Conservation (phyloP, 192 early-diverging fungal species). For the Podila verticillata region DNA sequence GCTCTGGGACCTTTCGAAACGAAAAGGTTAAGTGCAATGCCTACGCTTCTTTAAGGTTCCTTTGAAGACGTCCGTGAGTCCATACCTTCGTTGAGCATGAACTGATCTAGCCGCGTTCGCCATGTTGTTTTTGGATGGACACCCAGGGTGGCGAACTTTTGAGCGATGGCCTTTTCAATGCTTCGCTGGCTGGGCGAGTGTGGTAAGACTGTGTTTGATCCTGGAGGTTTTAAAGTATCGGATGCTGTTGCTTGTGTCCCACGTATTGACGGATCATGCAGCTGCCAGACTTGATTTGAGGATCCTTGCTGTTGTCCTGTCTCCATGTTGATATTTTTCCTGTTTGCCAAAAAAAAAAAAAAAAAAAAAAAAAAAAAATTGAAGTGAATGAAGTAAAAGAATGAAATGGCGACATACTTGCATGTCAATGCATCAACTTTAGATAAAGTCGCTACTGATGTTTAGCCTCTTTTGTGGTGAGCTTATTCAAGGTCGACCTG, state of each 20-base stretch:
- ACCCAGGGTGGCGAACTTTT: conserved; percentile 40
- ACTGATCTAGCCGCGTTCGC: conserved; percentile 15
- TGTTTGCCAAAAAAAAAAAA: too few species aligned
- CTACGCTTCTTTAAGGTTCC: too few species aligned
- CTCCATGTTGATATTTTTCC: neutral
- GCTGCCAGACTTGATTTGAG: neutral
- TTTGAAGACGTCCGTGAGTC: neutral
- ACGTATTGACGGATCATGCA: neutral
- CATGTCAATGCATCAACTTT: too few species aligned
- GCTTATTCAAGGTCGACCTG: too few species aligned
- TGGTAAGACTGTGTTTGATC: neutral
- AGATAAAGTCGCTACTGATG: too few species aligned
- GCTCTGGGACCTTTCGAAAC: conserved; percentile 15
- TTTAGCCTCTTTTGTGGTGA: too few species aligned
- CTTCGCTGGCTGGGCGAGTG: conserved; percentile 32
- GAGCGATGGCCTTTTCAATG: conserved; percentile 45
- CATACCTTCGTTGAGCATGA: conserved; percentile 28
- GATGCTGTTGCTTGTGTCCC: too few species aligned
- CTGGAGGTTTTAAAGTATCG: neutral
- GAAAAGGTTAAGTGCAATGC: neutral
- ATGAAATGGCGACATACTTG: too few species aligned
- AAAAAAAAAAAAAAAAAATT: too few species aligned
- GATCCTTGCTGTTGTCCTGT: neutral
- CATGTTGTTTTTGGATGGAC: conserved; percentile 17
- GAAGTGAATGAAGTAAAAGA: neutral